Evolutionary conservation across 371 early-diverging fungal species (phyloP), one percentile per base, ranked within the genome.

Genomic region (Mortierella sp.): DNA sequence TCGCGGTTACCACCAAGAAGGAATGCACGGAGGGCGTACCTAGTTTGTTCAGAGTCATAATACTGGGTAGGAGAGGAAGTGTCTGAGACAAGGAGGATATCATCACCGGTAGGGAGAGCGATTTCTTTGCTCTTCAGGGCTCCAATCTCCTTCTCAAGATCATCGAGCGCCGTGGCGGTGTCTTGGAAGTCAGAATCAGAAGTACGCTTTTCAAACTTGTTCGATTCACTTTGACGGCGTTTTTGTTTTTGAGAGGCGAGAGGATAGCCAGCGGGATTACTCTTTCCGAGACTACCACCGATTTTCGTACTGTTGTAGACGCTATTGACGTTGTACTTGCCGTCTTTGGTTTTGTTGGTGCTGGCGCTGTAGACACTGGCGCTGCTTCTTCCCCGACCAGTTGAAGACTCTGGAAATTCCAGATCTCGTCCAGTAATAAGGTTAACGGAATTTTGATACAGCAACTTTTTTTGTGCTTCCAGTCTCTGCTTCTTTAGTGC

Each of bases 51-150:
- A 16, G 71, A 33, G 41, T 81, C 76, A 32, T 81, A 81, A 55
- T 69, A 81, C 57, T 76, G 82, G 7, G 82, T 81, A 7, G 82
- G 82, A 13, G 76, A 67, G 0, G 76, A 65, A 21, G n/a, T 43
- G 22, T 48, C 62, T 1, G 78, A 65, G 41, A 78, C 70, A 15
- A 78, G 36, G 16, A 72, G 40, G 32, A 65, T 47, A 13, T 58
- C 47, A 33, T 50, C 55, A 3, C 24, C 36, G 7, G 2, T 21
- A 22, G 62, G 36, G 36, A 59, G 13, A 38, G 15, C 15, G 22
- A 68, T 70, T 13, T 47, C 36, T 13, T 70, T 63, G 38, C 63
- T 58, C 41, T 41, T 48, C 58, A 63, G 58, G 32, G 21, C 64
- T 11, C 22, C 16, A 19, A 63, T 57, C 55, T 63, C 64, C 32